A percentile compares a stretch with the other conserved stretches of the same genome.
Conservation (phyloP, 179 eudicot genomes). For the Pouteria campechiana region DNA sequence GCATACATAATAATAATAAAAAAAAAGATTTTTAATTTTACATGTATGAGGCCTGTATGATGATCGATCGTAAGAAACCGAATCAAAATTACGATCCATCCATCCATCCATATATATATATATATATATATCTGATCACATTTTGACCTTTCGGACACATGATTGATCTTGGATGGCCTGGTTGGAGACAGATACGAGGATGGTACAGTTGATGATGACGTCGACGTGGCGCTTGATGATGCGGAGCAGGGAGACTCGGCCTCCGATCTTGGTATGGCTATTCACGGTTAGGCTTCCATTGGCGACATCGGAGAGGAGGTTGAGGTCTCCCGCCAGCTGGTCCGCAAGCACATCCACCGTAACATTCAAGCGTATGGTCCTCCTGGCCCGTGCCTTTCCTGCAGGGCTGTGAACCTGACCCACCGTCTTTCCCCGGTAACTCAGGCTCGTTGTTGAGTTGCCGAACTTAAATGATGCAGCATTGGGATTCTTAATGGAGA, state of each 20-base stretch:
- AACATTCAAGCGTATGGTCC: slow-evolving; percentile 17
- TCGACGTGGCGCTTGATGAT: slow-evolving; percentile 22
- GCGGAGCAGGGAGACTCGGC: slow-evolving; percentile 18
- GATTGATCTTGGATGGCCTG: slow-evolving; percentile 15
- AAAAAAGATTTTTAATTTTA: too few species aligned
- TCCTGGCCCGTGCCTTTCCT: slow-evolving; percentile 24
- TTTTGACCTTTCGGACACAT: slow-evolving; percentile 24
- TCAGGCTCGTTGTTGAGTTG: slow-evolving; percentile 21
- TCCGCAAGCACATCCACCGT: slow-evolving; percentile 19
- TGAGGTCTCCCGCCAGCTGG: slow-evolving; percentile 6
- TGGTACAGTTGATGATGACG: slow-evolving; percentile 29
- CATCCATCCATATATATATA: too few species aligned
- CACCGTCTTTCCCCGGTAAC: slow-evolving; percentile 9
- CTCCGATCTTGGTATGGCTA: slow-evolving; percentile 19
- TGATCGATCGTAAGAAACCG: too few species aligned
- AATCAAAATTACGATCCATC: too few species aligned
- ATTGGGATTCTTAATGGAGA: slow-evolving; percentile 36
- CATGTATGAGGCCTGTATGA: too few species aligned
- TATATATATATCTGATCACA: too few species aligned
- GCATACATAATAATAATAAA: too few species aligned
- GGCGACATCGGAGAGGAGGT: slow-evolving; percentile 5
- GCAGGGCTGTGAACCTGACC: slow-evolving; percentile 28
- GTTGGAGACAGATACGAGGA: slow-evolving; percentile 12
- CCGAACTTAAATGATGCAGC: slow-evolving; percentile 23
- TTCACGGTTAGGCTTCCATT: slow-evolving; percentile 12